Percentiles rank a stretch among this genome's conserved stretches.
Evolutionary conservation across 1,284 basidiomycete species (phyloP).

Genomic region (Boletus smithii): DNA sequence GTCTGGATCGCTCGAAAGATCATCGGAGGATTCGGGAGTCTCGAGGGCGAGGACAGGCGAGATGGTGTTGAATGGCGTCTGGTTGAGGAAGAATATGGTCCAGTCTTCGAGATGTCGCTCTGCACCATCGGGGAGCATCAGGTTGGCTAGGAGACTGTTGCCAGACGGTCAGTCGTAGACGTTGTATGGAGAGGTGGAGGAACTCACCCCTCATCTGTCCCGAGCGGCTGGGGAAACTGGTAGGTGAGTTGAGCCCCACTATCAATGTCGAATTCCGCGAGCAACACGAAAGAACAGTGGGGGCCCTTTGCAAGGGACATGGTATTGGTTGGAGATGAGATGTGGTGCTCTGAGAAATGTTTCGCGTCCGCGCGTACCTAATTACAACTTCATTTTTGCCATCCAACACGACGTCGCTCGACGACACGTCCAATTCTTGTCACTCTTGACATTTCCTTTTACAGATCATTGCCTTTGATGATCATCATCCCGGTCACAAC

Average conservation of each 20-base stretch:
- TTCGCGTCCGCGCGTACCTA: neutral
- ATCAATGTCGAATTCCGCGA: conserved; percentile 96
- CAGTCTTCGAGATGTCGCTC: conserved; percentile 94
- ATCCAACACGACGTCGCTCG: conserved; percentile 6
- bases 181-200: neutral
- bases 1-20: conserved; percentile 35
- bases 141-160: conserved; percentile 85
- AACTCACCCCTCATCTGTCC: conserved; percentile 85
- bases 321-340: conserved; percentile 1
- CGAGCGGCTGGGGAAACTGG: conserved; percentile 90
- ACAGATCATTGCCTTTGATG: conserved; percentile 12
- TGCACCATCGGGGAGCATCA: conserved; percentile 98
- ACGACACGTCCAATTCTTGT: conserved; percentile 11
- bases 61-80: conserved; percentile 83
- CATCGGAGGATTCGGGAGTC: conserved; percentile 50
- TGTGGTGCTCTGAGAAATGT: conserved; percentile 6
- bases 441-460: conserved; percentile 29
- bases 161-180: conserved; percentile 5
- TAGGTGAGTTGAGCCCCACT: conserved; percentile 87
- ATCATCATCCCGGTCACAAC: no score
- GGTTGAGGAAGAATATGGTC: conserved; percentile 98
- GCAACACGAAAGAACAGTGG: conserved; percentile 87
- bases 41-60: conserved; percentile 77
- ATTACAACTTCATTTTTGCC: conserved; percentile 15
- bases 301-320: conserved; percentile 46